Evolutionary conservation across 768 basidiomycete species (phyloP).

Genomic region (Pulveroboletus sp.): DNA sequence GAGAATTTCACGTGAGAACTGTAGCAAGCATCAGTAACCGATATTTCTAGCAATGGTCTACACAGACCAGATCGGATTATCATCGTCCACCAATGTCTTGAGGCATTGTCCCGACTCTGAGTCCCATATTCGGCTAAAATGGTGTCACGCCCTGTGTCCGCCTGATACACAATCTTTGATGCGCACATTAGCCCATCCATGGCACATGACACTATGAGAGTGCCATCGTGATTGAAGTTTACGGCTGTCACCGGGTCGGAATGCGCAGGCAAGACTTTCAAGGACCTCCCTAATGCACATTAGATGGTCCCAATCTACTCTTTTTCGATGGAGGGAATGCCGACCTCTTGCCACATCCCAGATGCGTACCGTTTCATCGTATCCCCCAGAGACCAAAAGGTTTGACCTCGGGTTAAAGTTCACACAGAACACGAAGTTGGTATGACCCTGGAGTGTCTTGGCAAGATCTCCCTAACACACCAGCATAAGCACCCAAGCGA

Average conservation of each 20-base stretch:
- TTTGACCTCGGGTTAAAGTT: constrained; percentile 90
- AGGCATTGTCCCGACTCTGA: constrained; percentile 95
- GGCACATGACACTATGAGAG: constrained; percentile 88
- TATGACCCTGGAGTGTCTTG: constrained; percentile 77
- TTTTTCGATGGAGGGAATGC: neutral
- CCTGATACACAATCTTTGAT: neutral
- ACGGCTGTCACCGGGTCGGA: constrained; percentile 96
- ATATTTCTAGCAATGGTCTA: neutral
- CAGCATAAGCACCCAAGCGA: neutral
- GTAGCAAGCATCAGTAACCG: constrained; percentile 5
- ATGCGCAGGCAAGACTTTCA: constrained; percentile 90
- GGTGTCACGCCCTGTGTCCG: constrained; percentile 1
- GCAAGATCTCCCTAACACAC: constrained; percentile 47
- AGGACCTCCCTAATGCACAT: constrained; percentile 56
- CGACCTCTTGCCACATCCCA: constrained; percentile 92
- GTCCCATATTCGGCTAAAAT: constrained; percentile 92
- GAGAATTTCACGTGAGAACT: constrained; percentile 90
- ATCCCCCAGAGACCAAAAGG: constrained; percentile 87
- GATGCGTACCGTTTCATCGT: constrained; percentile 93
- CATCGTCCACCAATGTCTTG: constrained; percentile 94
- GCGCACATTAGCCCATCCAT: constrained; percentile 96
- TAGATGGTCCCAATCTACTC: constrained; percentile 1
- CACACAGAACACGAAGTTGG: constrained; percentile 91
- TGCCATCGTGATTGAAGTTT: constrained; percentile 91
- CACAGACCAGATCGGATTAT: constrained; percentile 83